A percentile compares a stretch with the other conserved stretches of the same genome.
Conservation (phyloP, 2,329 filamentous ascomycete species). For the Paramyrothecium sp. region DNA sequence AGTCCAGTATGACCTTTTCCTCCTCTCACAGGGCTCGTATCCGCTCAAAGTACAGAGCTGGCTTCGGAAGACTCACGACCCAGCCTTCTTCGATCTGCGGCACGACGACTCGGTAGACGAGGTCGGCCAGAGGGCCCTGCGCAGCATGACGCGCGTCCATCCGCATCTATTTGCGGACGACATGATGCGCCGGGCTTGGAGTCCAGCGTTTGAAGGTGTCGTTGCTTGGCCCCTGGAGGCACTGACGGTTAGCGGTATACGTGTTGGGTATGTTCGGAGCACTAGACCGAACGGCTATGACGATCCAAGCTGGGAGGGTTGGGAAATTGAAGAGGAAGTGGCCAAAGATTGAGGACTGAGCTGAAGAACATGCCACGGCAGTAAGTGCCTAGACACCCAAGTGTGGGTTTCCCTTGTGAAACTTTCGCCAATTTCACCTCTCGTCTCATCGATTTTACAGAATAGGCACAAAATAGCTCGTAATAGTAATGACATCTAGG, state of each 20-base stretch:
- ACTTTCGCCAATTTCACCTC: background rate
- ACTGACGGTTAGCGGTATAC: background rate
- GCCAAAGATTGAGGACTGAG: background rate
- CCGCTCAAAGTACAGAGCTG: background rate
- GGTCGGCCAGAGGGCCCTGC: background rate
- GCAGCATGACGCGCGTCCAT: background rate
- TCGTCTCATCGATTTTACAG: too few species aligned
- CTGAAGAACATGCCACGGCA: background rate
- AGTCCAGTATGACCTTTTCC: background rate
- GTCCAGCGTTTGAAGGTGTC: background rate
- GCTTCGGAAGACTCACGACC: background rate
- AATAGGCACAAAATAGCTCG: background rate
- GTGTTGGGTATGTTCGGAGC: background rate
- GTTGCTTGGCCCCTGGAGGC: background rate
- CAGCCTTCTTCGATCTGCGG: background rate
- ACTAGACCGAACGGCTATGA: background rate
- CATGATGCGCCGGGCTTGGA: background rate
- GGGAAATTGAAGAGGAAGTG: slow-evolving; percentile 1
- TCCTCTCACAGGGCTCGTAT: background rate
- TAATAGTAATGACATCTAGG: background rate
- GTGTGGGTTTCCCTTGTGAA: background rate
- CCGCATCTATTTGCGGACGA: background rate
- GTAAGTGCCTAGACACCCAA: background rate
- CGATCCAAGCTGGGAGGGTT: background rate
- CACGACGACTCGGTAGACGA: slow-evolving; percentile 3